Base-by-base conservation (phyloP, 768 basidiomycete genomes). In the Hypholoma sublateritium region DNA sequence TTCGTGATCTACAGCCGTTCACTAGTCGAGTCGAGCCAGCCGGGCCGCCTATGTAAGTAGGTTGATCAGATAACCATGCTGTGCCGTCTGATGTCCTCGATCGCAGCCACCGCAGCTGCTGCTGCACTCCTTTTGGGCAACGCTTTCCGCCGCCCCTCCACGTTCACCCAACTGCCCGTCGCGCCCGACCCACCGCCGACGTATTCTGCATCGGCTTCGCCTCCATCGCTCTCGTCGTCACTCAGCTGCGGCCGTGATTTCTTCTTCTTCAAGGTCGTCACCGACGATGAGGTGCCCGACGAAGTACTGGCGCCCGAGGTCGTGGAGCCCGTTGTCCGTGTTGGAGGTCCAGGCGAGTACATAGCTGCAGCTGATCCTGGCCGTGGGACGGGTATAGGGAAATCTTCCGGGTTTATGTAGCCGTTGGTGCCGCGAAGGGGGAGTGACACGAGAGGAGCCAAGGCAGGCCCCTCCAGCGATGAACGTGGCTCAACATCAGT, bases 191-290 rank as follows among this genome's bases (percentile, higher is more conserved):
- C 61, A 39, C 69, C 73, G 16, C 59, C 61, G 11, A 79, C 72
- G 55, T 77, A 86, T 69, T 89, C 88, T 17, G 78, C 86, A 66
- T 90, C 89, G 3, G 86, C 88, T 60, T 89, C 82, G n/a, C 78
- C 81, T 1, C 85, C 87, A 35, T 87, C 88, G 60, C 84, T 85
- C 54, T 88, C 85, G 1, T 82, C 79, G 32, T 79, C 77, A 1
- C 74, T 71, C 17, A 78, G 47, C 59, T 76, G 76, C 4, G 79
- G 77, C 35, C 80, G 76, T 3, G 82, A 83, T 62, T 82, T 87
- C 67, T 83, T 83, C 60, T 78, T 76, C 64, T 75, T 81, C 53
- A 79, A 64, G 4, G 66, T 65, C 53, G 70, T 65, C 25, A 68
- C 59, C 39, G 61, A 28, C 32, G 28, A 64, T 16, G 53, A 53